Percentiles rank a stretch among this genome's conserved stretches.
Conservation (phyloP, 2,329 filamentous ascomycete species). For the Ceratocystis eucalypticola region DNA sequence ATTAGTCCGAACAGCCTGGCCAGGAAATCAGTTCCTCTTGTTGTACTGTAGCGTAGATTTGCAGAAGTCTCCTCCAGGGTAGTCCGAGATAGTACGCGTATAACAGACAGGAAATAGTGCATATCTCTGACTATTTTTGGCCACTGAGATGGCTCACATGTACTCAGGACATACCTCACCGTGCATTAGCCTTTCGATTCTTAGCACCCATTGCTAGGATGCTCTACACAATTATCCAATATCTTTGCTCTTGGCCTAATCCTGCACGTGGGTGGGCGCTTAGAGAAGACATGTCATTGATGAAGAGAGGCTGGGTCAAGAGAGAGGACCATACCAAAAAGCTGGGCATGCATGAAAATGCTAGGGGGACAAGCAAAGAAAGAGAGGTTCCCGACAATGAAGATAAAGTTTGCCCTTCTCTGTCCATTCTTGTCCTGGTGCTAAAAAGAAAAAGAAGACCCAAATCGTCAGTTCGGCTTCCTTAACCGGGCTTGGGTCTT, state of each 20-base stretch:
- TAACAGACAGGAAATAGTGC: too few relatives aligned
- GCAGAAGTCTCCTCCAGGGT: too few relatives aligned
- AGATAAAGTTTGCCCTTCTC: not conserved
- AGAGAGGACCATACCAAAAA: not conserved
- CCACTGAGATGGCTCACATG: not conserved
- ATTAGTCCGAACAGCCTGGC: too few relatives aligned
- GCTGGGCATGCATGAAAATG: not conserved
- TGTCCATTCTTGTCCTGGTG: not conserved
- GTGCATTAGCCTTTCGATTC: not conserved
- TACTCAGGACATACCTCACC: not conserved
- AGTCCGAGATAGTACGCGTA: too few relatives aligned
- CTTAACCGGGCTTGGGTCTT: not conserved
- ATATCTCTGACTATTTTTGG: not conserved
- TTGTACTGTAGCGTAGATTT: too few relatives aligned
- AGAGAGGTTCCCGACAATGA: not conserved
- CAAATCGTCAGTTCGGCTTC: conserved; percentile 1
- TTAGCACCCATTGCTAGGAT: not conserved
- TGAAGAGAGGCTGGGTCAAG: not conserved
- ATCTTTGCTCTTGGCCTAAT: conserved; percentile 1
- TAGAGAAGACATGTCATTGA: conserved; percentile 5
- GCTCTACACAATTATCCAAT: not conserved
- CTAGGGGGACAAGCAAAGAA: too few relatives aligned
- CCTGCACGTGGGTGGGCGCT: conserved; percentile 4
- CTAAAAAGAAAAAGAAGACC: not conserved
- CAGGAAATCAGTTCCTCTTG: too few relatives aligned